Evolutionary conservation across 768 basidiomycete genomes (phyloP).

Genomic region (Zangia roseola): DNA sequence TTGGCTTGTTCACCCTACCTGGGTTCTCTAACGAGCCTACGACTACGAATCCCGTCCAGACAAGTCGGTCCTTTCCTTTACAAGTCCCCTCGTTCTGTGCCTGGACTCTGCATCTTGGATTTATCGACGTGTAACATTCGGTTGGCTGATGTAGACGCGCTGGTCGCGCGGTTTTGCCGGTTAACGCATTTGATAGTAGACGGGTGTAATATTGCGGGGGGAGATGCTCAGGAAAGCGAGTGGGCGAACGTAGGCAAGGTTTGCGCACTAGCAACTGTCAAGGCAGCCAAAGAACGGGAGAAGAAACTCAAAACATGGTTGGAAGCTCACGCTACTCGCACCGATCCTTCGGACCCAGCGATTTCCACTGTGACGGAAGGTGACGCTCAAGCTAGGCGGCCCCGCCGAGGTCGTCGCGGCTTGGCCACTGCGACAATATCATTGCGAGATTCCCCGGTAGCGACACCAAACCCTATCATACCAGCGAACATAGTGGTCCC

Average conservation of each 20-base stretch:
- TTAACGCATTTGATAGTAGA: constrained; percentile 74
- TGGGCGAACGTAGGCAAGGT: constrained; percentile 62
- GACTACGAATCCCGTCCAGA: constrained; percentile 73
- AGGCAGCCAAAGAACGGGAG: constrained; percentile 65
- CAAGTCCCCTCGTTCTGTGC: constrained; percentile 33
- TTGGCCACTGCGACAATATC: constrained; percentile 68
- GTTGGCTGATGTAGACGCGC: constrained; percentile 50
- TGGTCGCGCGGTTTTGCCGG: constrained; percentile 48
- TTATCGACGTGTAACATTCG: constrained; percentile 67
- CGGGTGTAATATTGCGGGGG: constrained; percentile 54
- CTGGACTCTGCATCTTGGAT: constrained; percentile 62
- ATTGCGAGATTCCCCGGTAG: constrained; percentile 38
- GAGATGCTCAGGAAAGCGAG: constrained; percentile 48
- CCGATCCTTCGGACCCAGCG: background rate
- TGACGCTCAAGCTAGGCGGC: constrained; percentile 13
- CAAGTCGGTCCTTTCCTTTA: constrained; percentile 46
- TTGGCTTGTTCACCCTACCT: constrained; percentile 46
- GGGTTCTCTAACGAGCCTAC: constrained; percentile 49
- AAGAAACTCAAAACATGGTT: constrained; percentile 54
- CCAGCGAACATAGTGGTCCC: constrained; percentile 17
- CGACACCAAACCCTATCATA: constrained; percentile 11
- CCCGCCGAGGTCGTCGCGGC: constrained; percentile 53
- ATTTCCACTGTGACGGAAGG: background rate
- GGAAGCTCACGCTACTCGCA: constrained; percentile 31
- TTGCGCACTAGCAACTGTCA: constrained; percentile 60